These are phyloP conservation scores for Phalaenopsis aphrodite DNA, from an alignment of 106 monocot species.

Conservation along the genomic window DNA sequence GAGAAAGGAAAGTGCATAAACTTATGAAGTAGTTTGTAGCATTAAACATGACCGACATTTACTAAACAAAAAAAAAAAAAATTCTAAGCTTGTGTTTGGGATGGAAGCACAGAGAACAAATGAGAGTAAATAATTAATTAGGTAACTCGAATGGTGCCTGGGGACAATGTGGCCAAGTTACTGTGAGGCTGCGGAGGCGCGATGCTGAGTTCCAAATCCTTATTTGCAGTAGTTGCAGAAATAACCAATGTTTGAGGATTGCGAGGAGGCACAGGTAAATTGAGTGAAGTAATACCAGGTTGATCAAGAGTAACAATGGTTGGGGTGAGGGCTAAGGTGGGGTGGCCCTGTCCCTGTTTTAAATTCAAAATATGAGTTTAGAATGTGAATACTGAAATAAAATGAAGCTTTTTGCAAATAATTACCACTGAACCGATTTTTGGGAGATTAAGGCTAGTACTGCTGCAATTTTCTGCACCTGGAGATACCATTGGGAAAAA, in stretches of 20 bases:
- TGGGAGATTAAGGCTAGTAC: neutral
- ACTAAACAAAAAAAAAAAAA: neutral
- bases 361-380: neutral
- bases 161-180: neutral
- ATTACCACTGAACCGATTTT: neutral
- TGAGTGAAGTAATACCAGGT: neutral
- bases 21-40: neutral
- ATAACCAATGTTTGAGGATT: neutral
- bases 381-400: neutral
- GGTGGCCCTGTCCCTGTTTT: neutral
- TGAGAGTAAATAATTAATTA: constrained; percentile 6
- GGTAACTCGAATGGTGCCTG: constrained; percentile 16
- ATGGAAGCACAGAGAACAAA: neutral
- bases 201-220: constrained; percentile 25
- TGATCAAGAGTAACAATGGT: neutral
- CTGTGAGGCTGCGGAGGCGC: constrained; percentile 15
- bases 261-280: constrained; percentile 1
- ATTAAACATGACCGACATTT: neutral
- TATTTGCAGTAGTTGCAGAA: neutral
- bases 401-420: neutral
- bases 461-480: neutral
- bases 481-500: neutral
- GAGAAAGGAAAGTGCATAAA: neutral
- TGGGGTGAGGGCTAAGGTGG: neutral
- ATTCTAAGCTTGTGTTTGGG: neutral